Evolutionary conservation across 805 yeast genomes (phyloP), one percentile per base, ranked within the genome.

Genomic region (Ogataea trehalophila): DNA sequence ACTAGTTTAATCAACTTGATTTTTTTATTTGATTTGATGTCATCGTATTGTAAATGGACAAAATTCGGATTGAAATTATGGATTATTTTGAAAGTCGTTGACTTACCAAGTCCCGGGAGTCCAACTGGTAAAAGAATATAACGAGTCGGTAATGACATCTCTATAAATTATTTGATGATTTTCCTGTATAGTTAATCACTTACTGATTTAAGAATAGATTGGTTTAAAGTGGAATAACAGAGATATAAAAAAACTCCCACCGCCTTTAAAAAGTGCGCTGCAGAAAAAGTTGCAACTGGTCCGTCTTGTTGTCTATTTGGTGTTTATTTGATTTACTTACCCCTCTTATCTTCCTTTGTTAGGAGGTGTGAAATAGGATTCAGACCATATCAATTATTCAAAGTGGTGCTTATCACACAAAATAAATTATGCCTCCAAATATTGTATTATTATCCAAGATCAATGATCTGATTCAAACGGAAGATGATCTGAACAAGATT

Each of bases 91-190:
- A 84, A 79, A 0, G 83, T 75, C 0, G 96, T 86, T 0, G 96
- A 87, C 59, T 90, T 90, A 4, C 97, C 97, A 65, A 95, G 85
- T 0, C 96, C 97, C 42, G 88, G 75, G 0, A 92, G 85, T 0
- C 95, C 87, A 2, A 89, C 77, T 1, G 97, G 91, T 1, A 87
- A 74, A 6, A 90, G 58, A 0, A 87, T 71, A 57, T 76, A 81
- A 33, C 45, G 41, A 16, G 20, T 37, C 26, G 33, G 17, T 7
- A 37, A 17, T 23, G 41, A 39, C 41, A 39, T 39, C 4, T 16
- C 5, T n/a, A 18, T 16, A 11, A 16, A n/a, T n/a, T 16, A 2
- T n/a, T 5, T 15, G 17, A 15, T 15, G 6, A 4, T 15, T 33
- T 17, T 33, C 3, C 8, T 33, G 36, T 33, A 13, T 26, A 9